phyloP scores from a whole-genome alignment of 1,139 yeast genomes.

The Pichia sp. region DNA sequence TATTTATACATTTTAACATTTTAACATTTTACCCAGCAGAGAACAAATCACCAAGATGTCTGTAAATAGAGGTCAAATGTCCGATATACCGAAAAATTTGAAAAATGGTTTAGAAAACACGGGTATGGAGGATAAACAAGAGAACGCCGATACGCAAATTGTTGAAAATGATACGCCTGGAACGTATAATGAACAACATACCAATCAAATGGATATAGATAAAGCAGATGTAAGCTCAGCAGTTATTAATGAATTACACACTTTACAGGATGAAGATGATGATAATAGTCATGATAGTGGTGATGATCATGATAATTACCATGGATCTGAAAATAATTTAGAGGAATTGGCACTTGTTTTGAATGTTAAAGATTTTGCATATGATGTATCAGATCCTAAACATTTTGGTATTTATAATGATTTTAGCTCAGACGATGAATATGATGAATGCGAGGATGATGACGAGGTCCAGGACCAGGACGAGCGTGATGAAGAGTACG shows the following conservation, averaged over 20 bases:
- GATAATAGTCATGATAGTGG: not conserved
- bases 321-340: not conserved
- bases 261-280: not conserved
- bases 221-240: not conserved
- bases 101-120: not conserved
- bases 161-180: not conserved
- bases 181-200: not conserved
- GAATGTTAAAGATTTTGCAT: conserved; percentile 72
- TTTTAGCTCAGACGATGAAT: conserved; percentile 6
- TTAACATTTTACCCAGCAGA: too few species aligned
- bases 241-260: not conserved
- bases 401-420: conserved; percentile 45
- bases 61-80: too few species aligned
- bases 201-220: not conserved
- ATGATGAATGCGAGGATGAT: conserved; percentile 8
- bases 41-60: too few species aligned
- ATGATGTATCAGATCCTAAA: conserved; percentile 57
- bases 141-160: not conserved
- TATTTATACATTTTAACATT: too few species aligned
- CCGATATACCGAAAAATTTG: not conserved
- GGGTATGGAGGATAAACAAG: not conserved
- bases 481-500: conserved; percentile 12
- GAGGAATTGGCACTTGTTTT: conserved; percentile 13
- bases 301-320: not conserved
- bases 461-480: conserved; percentile 12